phyloP scores from a whole-genome alignment of 768 basidiomycete species.

The Lanmaoa pseudosensibilis region DNA sequence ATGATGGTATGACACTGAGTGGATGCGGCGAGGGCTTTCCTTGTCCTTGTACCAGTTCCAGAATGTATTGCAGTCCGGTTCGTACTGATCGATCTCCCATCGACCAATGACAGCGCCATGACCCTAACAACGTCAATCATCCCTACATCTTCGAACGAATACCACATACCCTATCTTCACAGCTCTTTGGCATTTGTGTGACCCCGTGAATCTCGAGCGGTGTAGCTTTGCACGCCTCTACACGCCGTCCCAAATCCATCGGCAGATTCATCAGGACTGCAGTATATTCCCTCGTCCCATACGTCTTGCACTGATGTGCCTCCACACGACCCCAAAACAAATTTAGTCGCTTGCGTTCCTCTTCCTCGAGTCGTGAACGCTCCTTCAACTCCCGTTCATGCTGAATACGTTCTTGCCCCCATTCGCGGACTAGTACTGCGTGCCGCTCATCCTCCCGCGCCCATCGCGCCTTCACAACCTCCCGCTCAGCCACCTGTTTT shows the following conservation, averaged over 20 bases:
- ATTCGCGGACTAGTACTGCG: constrained; percentile 4
- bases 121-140: constrained; percentile 13
- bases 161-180: constrained; percentile 23
- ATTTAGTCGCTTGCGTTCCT: constrained; percentile 19
- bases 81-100: constrained; percentile 27
- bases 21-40: constrained; percentile 5
- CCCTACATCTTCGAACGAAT: background rate
- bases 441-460: constrained; percentile 20
- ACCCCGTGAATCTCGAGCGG: constrained; percentile 27
- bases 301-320: constrained; percentile 27
- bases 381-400: constrained; percentile 20
- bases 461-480: constrained; percentile 18
- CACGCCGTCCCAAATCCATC: constrained; percentile 12
- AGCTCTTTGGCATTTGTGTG: constrained; percentile 15
- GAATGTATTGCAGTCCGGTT: constrained; percentile 27
- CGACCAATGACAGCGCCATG: constrained; percentile 21
- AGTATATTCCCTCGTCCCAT: constrained; percentile 30
- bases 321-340: constrained; percentile 25
- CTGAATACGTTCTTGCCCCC: constrained; percentile 20
- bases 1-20: background rate
- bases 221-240: constrained; percentile 28
- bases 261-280: constrained; percentile 33
- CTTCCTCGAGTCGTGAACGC: constrained; percentile 17
- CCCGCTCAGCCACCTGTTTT: constrained; percentile 6
- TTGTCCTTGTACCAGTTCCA: constrained; percentile 34